phyloP scores from a whole-genome alignment of 345 rosid genomes.

The Tarenaya hassleriana region DNA sequence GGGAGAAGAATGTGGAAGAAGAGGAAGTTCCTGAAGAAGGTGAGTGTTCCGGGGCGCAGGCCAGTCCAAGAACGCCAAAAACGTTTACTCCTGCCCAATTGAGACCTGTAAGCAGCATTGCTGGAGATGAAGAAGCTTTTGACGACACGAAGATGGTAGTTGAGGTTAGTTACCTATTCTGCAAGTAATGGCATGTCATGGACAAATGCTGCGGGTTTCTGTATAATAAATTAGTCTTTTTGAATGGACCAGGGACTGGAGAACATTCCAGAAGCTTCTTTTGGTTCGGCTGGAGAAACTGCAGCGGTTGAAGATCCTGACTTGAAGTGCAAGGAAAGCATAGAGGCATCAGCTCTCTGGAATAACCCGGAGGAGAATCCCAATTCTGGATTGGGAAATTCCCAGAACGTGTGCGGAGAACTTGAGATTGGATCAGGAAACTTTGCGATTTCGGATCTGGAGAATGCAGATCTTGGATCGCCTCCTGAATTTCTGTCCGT shows the following conservation, averaged over 20 bases:
- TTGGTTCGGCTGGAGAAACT: conserved; percentile 51
- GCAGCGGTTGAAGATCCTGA: conserved; percentile 41
- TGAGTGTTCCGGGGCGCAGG: conserved; percentile 33
- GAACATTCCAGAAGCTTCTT: conserved; percentile 28
- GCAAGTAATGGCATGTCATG: too few species aligned
- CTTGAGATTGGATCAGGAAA: conserved; percentile 4
- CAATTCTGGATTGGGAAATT: conserved; percentile 15
- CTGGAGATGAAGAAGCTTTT: conserved; percentile 23
- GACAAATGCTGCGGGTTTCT: background rate
- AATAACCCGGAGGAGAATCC: conserved; percentile 28
- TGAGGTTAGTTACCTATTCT: conserved; percentile 19
- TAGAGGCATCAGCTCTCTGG: conserved; percentile 30
- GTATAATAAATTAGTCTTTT: conserved; percentile 13
- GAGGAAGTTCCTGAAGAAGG: conserved; percentile 33
- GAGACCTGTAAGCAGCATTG: conserved; percentile 23
- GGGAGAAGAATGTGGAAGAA: conserved; percentile 27
- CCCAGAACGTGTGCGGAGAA: conserved; percentile 22
- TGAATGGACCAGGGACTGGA: conserved; percentile 34
- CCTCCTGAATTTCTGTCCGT: conserved; percentile 75
- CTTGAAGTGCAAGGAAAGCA: conserved; percentile 47
- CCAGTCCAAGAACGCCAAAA: conserved; percentile 69
- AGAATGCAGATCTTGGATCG: conserved; percentile 59
- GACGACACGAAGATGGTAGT: conserved; percentile 19
- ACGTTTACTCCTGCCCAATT: conserved; percentile 56
- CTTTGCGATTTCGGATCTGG: conserved; percentile 56